phyloP scores from a whole-genome alignment of 164 flowering plant species.

The Vitis rupestris region DNA sequence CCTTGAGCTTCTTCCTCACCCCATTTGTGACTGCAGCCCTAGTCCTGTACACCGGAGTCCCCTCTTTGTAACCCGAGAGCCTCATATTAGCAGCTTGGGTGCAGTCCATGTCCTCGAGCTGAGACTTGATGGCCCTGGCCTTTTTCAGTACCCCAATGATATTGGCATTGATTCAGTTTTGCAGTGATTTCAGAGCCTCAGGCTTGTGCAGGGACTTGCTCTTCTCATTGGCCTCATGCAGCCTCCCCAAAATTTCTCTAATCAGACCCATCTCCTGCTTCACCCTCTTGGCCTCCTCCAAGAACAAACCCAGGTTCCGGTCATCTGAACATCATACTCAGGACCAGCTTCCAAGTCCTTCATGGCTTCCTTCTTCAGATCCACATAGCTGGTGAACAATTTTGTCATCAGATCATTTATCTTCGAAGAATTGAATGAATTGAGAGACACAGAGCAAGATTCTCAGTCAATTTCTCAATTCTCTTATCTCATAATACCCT shows the following conservation, averaged over 20 bases:
- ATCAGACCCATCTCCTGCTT: slow-evolving; percentile 62
- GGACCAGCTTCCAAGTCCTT: slow-evolving; percentile 72
- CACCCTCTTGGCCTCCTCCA: slow-evolving; percentile 70
- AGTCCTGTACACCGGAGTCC: slow-evolving; percentile 66
- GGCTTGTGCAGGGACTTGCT: slow-evolving; percentile 35
- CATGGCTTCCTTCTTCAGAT: slow-evolving; percentile 78
- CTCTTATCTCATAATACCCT: too few species aligned
- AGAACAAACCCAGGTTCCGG: slow-evolving; percentile 41
- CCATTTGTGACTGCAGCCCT: slow-evolving; percentile 72
- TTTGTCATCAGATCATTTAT: slow-evolving; percentile 94
- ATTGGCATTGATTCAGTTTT: slow-evolving; percentile 53
- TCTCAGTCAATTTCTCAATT: too few species aligned
- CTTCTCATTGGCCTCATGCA: slow-evolving; percentile 61
- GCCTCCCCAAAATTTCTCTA: slow-evolving; percentile 33
- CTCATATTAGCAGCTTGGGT: slow-evolving; percentile 51
- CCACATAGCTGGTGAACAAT: slow-evolving; percentile 76
- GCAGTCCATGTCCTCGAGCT: slow-evolving; percentile 70
- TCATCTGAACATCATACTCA: slow-evolving; percentile 41
- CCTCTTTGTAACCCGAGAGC: slow-evolving; percentile 58
- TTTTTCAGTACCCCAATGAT: slow-evolving; percentile 55
- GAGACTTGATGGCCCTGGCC: slow-evolving; percentile 46
- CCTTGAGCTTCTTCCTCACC: slow-evolving; percentile 75
- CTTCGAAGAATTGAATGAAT: slow-evolving; percentile 15
- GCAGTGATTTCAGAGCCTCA: slow-evolving; percentile 52
- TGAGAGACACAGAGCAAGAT: too few species aligned